Evolutionary conservation across 225 moss, liverwort and hornwort genomes (phyloP).

Genomic region (Bryoerythrophyllum caledonicum): DNA sequence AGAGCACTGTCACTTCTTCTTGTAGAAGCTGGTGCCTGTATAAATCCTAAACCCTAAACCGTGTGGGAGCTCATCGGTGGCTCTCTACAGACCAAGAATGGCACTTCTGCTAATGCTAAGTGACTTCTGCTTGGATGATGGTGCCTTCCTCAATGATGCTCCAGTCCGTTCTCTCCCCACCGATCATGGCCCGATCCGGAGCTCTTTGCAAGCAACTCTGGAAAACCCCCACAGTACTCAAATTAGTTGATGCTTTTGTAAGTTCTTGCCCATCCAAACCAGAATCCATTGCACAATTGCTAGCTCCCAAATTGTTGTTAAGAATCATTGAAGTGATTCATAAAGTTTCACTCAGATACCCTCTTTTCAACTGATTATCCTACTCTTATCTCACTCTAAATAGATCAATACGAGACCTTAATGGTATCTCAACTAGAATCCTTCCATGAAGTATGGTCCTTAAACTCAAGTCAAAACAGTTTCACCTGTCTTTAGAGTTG

Average conservation of each 20-base stretch:
- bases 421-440: too few species aligned
- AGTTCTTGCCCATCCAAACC: not conserved
- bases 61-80: constrained; percentile 8
- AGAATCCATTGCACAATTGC: not conserved
- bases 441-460: too few species aligned
- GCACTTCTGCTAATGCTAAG: not conserved
- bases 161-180: constrained; percentile 65
- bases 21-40: not conserved
- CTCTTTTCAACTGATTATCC: too few species aligned
- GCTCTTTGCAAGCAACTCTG: constrained; percentile 84
- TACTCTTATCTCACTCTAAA: too few species aligned
- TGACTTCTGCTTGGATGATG: constrained; percentile 62
- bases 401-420: too few species aligned
- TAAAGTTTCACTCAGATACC: too few species aligned
- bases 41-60: too few species aligned
- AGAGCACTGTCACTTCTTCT: not conserved
- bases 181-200: constrained; percentile 41
- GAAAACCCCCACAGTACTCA: constrained; percentile 21
- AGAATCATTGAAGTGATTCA: too few species aligned
- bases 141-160: constrained; percentile 74
- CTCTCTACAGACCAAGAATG: not conserved
- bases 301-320: not conserved
- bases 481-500: too few species aligned
- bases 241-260: not conserved
- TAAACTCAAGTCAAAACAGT: too few species aligned